phyloP scores from a whole-genome alignment of 1,284 basidiomycete genomes.

The Kwoniella shivajii region DNA sequence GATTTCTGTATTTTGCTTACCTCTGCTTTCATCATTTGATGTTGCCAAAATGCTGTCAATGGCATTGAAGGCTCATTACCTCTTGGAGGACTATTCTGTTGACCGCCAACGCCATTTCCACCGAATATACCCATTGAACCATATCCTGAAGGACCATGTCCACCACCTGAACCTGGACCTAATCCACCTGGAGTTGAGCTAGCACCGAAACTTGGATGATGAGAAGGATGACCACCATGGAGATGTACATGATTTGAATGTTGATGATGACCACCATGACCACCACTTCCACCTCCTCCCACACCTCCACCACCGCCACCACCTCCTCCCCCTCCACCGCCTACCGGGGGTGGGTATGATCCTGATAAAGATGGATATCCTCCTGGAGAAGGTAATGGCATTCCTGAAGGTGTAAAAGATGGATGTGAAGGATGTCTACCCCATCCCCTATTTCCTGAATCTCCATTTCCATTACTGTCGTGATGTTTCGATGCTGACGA shows the following conservation, averaged over 20 bases:
- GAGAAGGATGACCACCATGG: slow-evolving; percentile 26
- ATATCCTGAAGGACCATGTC: slow-evolving; percentile 23
- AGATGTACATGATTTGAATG: slow-evolving; percentile 26
- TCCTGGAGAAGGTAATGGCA: slow-evolving; percentile 30
- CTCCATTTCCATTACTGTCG: slow-evolving; percentile 29
- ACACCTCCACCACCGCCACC: no score
- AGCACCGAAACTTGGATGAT: slow-evolving; percentile 16
- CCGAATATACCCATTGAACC: slow-evolving; percentile 26
- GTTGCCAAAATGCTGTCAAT: slow-evolving; percentile 52
- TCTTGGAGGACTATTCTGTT: slow-evolving; percentile 44
- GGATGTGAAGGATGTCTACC: slow-evolving; percentile 22
- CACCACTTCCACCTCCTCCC: no score
- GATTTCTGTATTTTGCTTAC: slow-evolving; percentile 30
- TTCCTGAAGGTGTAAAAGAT: slow-evolving; percentile 23
- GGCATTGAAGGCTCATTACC: slow-evolving; percentile 38
- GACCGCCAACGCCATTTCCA: slow-evolving; percentile 14
- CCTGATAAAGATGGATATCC: slow-evolving; percentile 24
- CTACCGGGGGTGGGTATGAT: slow-evolving; percentile 27
- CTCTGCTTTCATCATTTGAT: slow-evolving; percentile 51
- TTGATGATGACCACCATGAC: slow-evolving; percentile 20
- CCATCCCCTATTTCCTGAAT: slow-evolving; percentile 24
- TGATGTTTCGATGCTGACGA: slow-evolving; percentile 39
- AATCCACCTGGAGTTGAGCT: slow-evolving; percentile 5
- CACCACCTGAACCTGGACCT: slow-evolving; percentile 18
- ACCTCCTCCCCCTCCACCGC: slow-evolving; percentile 27